Conservation (phyloP, 2,329 filamentous ascomycete genomes). For the Plectosphaerella cucumerina region DNA sequence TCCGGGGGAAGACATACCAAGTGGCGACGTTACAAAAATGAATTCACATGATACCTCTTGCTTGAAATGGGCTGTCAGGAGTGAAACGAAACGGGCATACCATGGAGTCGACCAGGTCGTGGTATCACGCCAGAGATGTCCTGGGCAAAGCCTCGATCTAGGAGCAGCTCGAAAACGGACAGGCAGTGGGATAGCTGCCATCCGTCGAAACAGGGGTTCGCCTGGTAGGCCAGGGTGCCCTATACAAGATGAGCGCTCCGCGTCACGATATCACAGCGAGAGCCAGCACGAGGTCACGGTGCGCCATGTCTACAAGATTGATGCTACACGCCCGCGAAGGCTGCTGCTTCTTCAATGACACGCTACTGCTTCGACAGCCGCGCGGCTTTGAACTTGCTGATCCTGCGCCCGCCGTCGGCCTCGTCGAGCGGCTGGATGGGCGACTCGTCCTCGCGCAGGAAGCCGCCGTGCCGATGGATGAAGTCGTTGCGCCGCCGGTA, state of each 20-base stretch:
- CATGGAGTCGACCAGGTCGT: slow-evolving; percentile 28
- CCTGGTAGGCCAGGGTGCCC: too few relatives aligned
- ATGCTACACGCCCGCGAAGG: not conserved
- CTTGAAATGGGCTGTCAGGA: slow-evolving; percentile 42
- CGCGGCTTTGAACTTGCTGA: slow-evolving; percentile 73
- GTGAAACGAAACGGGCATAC: slow-evolving; percentile 60
- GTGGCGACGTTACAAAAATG: not conserved
- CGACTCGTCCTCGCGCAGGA: slow-evolving; percentile 66
- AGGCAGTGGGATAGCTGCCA: slow-evolving; percentile 51
- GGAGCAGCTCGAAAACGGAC: slow-evolving; percentile 50
- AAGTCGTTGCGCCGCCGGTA: slow-evolving; percentile 77
- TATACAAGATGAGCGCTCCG: too few relatives aligned
- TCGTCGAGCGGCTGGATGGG: slow-evolving; percentile 65
- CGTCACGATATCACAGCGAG: too few relatives aligned
- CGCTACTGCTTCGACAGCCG: slow-evolving; percentile 50
- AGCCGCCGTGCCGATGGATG: slow-evolving; percentile 79
- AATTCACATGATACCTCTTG: not conserved
- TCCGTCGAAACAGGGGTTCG: slow-evolving; percentile 28
- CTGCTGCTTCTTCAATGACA: not conserved
- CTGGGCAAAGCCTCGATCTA: slow-evolving; percentile 41
- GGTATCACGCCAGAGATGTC: slow-evolving; percentile 60
- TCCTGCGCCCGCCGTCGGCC: slow-evolving; percentile 56
- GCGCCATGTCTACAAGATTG: too few relatives aligned
- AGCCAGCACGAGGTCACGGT: too few relatives aligned
- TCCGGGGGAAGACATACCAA: not conserved